Base-by-base conservation (phyloP, 192 early-diverging fungal species). In the Obelidium mucronatum region DNA sequence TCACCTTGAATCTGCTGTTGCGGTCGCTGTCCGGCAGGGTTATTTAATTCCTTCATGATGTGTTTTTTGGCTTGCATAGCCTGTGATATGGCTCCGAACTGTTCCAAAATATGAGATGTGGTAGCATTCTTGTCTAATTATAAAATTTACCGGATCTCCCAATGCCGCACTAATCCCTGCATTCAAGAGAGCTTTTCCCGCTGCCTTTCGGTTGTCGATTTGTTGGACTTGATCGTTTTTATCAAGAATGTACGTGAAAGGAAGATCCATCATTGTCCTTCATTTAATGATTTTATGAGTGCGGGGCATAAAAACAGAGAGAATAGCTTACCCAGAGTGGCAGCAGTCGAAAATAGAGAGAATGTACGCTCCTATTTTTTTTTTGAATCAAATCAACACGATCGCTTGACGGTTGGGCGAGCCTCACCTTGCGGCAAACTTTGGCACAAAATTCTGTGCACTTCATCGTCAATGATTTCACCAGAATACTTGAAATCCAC, bases 311-410 rank as follows among this genome's bases (percentile, higher is more conserved):
- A n/a, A n/a, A n/a, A n/a, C n/a, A n/a, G n/a, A n/a, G n/a, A n/a
- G n/a, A n/a, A n/a, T n/a, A n/a, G n/a, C n/a, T 78, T 11, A n/a
- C n/a, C 80, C 81, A 58, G 67, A 69, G 78, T 94, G 92, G 61
- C 92, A 89, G 31, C 86, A 92, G 78, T 94, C 74, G 61, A 94
- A 91, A 26, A 95, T 68, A 2, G 86, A 87, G 0, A 91, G 92
- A 35, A 95, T 80, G 24, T 91, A 90, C 22, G 83, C 88, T 1
- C 92, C 91, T 22, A 73, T 79, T n/a, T n/a, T n/a, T n/a, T n/a
- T n/a, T n/a, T n/a, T n/a, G n/a, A n/a, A n/a, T n/a, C n/a, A n/a
- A n/a, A n/a, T n/a, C 8, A 48, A 48, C 44, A 48, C 44, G 44
- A 48, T 48, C 19, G 44, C 44, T 6, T 48, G 19, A 48, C 44